These are phyloP conservation scores for Endocladia muricata DNA, from an alignment of 31 red algal species.

Conservation along the genomic window DNA sequence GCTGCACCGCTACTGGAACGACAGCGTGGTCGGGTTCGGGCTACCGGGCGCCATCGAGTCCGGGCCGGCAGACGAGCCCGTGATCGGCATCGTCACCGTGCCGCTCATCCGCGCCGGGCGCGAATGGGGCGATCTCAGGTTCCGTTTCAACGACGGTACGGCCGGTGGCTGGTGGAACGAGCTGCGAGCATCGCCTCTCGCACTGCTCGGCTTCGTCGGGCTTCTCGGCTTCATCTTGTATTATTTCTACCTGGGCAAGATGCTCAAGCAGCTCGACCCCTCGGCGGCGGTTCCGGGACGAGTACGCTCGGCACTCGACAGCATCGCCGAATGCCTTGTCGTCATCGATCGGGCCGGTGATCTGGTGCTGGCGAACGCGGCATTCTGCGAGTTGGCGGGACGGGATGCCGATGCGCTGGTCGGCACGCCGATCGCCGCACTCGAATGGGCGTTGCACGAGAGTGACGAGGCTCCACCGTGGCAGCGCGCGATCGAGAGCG, in stretches of 20 bases:
- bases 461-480: too few species aligned
- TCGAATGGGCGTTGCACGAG: too few species aligned
- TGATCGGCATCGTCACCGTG: too few species aligned
- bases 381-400: not conserved
- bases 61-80: too few species aligned
- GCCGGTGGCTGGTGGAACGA: not conserved
- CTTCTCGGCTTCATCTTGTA: not conserved
- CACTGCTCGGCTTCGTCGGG: too few species aligned
- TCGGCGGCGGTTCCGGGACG: not conserved
- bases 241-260: constrained; percentile 9
- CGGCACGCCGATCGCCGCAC: not conserved
- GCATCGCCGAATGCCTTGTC: not conserved
- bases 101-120: too few species aligned
- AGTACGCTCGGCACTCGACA: constrained; percentile 1
- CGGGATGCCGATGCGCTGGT: not conserved
- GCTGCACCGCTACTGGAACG: too few species aligned
- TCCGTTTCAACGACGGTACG: not conserved
- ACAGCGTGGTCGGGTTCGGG: too few species aligned
- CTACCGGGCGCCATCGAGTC: too few species aligned
- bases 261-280: constrained; percentile 3
- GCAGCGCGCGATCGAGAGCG: too few species aligned
- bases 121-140: too few species aligned
- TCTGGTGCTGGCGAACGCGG: not conserved
- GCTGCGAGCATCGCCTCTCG: not conserved
- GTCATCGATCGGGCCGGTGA: not conserved